A percentile compares a stretch with the other conserved stretches of the same genome.
phyloP scores from a whole-genome alignment of 2,329 filamentous ascomycete species.

The Aureobasidium leucospermi region DNA sequence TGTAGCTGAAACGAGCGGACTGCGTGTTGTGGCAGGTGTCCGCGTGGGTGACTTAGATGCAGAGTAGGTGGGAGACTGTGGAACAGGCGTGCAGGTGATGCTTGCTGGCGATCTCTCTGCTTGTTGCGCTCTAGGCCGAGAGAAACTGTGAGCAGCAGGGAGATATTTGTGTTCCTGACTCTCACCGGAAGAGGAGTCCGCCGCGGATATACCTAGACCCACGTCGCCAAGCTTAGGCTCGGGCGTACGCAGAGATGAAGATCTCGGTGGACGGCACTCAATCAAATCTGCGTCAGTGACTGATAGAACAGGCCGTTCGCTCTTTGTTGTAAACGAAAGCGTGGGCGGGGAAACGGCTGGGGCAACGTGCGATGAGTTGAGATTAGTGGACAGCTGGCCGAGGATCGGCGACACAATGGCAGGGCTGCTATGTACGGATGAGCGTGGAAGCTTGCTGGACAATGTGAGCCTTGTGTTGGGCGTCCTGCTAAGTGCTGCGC shows the following conservation, averaged over 20 bases:
- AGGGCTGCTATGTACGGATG: conserved; percentile 1
- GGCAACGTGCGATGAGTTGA: neutral
- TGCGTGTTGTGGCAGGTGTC: conserved; percentile 21
- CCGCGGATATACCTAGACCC: neutral
- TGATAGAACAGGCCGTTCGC: neutral
- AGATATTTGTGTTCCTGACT: neutral
- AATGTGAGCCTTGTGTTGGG: neutral
- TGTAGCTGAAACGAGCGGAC: conserved; percentile 9
- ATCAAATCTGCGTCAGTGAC: neutral
- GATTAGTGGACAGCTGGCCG: neutral
- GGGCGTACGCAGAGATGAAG: neutral
- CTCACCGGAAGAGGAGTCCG: neutral
- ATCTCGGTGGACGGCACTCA: neutral
- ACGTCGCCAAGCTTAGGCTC: neutral
- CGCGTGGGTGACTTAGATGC: conserved; percentile 15
- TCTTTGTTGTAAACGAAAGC: neutral
- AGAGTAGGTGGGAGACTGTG: neutral
- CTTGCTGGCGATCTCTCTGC: neutral
- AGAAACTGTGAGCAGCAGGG: conserved; percentile 20
- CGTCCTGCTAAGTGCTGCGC: neutral
- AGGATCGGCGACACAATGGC: neutral
- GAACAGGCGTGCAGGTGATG: neutral
- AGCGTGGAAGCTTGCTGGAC: neutral
- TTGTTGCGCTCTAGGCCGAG: conserved; percentile 15
- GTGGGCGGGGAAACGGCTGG: neutral